Evolutionary conservation across 306 rosid species (phyloP), one percentile per base, ranked within the genome.

Genomic region (Lotus japonicus): DNA sequence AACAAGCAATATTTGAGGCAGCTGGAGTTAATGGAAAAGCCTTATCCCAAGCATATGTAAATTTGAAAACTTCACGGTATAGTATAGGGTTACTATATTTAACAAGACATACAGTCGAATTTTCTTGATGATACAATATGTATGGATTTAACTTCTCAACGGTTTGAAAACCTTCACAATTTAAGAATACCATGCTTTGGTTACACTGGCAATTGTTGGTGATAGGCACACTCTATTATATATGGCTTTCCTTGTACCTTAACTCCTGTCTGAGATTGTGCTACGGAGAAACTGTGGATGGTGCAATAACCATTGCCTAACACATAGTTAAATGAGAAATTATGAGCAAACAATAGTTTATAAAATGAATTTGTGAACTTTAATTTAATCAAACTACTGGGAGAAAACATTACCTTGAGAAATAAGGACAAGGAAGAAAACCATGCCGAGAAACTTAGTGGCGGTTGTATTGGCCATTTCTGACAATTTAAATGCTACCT

Each of bases 171-270:
- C 83, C 88, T 0, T 0, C 3, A 35, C 83, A 79, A 2, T 72
- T 59, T 5, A 81, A 14, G 4, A 10, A 1, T 2, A 84, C 62
- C 4, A 41, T 1, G 2, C 3, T 16, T 9, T 61, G 88, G 58
- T n/a, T n/a, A 66, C 18, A 57, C 88, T 81, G 0, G 4, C 86
- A 86, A 0, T 67, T 28, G 58, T 77, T 84, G 4, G 38, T 58
- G 11, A 84, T 62, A 0, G 56, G 70, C 48, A 75, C 89, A 0
- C 6, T 4, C 85, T 84, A 87, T 35, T n/a, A n/a, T n/a, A n/a
- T 87, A 71, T 9, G 70, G 58, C 56, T 77, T 79, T 19, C 59
- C 50, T 0, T 61, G 14, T 9, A 84, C 72, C 5, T 4, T 18
- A 0, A 43, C 56, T 11, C 85, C 89, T 1, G 76, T 84, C 35